Conservation (phyloP, 1,284 basidiomycete genomes). For the Pholiota adiposa region DNA sequence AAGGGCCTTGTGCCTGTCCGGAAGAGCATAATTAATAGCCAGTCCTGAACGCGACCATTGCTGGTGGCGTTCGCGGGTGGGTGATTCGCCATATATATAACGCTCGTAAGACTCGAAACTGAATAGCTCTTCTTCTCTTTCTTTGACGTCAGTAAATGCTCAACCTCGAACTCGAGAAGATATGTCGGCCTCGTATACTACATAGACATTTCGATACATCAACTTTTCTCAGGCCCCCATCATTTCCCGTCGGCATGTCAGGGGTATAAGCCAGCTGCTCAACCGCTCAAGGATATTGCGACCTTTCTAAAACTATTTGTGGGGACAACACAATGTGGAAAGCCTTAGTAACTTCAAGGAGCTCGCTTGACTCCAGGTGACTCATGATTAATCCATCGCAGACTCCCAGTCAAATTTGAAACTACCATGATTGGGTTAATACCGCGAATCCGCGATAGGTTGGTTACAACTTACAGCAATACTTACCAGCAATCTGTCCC, state of each 20-base stretch:
- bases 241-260: constrained; percentile 25
- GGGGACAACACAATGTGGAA: constrained; percentile 9
- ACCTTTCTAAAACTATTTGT: constrained; percentile 12
- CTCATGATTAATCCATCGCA: neutral
- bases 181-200: neutral
- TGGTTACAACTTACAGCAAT: constrained; percentile 18
- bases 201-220: constrained; percentile 15
- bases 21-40: neutral
- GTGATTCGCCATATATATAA: constrained; percentile 18
- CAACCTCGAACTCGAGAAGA: neutral
- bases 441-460: constrained; percentile 16
- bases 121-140: neutral
- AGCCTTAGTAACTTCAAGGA: constrained; percentile 9
- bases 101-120: neutral
- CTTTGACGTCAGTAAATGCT: constrained; percentile 1
- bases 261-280: constrained; percentile 10
- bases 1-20: constrained; percentile 7
- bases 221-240: constrained; percentile 24
- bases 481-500: constrained; percentile 11
- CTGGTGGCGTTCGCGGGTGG: constrained; percentile 19
- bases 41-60: neutral
- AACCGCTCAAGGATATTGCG: constrained; percentile 5
- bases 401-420: neutral
- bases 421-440: constrained; percentile 19
- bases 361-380: constrained; percentile 1